Base-by-base conservation (phyloP, 2,329 filamentous ascomycete genomes). In the Lasiodiplodia hormozganensis region DNA sequence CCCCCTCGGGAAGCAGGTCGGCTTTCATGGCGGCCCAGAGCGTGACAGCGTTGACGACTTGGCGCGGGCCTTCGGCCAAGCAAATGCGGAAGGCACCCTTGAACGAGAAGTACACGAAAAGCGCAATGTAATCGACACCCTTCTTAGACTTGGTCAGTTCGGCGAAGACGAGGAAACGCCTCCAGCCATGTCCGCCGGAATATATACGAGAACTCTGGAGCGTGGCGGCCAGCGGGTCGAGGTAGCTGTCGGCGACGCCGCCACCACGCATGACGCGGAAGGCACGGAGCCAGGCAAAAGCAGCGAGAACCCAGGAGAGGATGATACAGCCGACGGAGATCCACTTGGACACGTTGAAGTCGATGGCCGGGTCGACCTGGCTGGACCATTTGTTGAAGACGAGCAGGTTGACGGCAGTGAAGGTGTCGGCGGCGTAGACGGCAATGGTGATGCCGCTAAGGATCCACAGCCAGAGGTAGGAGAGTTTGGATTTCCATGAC, bases 271-370 rank as follows among this genome's bases (percentile, higher is more conserved):
- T 96, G 62, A 96, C 92, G 56, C 90, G 89, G 70, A 91, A 82
- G 31, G 95, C 94, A 66, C 92, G 88, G 58, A 96, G 77, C 82
- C 92, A 93, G 79, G 97, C 92, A 75, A 91, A 96, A 18, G 82
- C 85, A 34, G 96, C 86, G 72, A 98, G 92, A 71, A 93, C 83
- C 78, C 95, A 94, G 11, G 94, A 98, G 43, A 96, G 85, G 71
- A 98, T 91, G 76, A 99, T 98, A 78, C 94, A 97, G 68, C 89
- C 88, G 34, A 93, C 91, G 78, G 98, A 99, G 78, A 99, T 94
- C 94, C 94, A 97, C 82, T 96, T 96, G 14, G 93, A 92, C 66
- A 95, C 87, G 60, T 88, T 83, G 75, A 96, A 89, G 3, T 89
- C 87, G 72, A 98, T 91, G 51, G 88, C 86, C 1, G 94, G 94